Conservation (phyloP, 176 grass and related monocot genomes). For the Oryza meridionalis region DNA sequence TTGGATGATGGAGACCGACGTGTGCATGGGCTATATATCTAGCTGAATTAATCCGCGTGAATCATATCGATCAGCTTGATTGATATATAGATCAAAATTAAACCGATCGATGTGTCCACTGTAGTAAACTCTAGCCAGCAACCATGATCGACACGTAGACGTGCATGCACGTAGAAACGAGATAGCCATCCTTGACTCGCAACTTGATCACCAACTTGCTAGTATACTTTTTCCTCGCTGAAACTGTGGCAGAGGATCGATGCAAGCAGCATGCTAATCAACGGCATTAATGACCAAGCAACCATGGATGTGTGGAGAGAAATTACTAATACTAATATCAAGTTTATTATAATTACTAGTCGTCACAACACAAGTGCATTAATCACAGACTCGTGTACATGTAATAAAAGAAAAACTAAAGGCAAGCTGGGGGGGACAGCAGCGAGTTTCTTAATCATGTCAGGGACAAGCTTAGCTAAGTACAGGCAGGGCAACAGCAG, state of each 20-base stretch:
- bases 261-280: not conserved
- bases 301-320: slow-evolving; percentile 6
- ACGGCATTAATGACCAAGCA: slow-evolving; percentile 39
- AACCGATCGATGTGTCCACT: not conserved
- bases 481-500: slow-evolving; percentile 18
- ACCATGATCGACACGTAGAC: slow-evolving; percentile 33
- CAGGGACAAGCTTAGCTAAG: not conserved
- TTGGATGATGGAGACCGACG: slow-evolving; percentile 5
- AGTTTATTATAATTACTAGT: not conserved
- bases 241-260: not conserved
- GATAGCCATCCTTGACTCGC: slow-evolving; percentile 15
- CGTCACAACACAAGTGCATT: slow-evolving; percentile 18
- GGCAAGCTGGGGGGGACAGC: slow-evolving; percentile 10
- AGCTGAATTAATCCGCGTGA: not conserved
- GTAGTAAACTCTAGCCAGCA: not conserved
- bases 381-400: slow-evolving; percentile 38
- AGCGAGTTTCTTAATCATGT: not conserved
- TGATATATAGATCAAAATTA: slow-evolving; percentile 9
- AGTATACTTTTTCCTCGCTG: not conserved
- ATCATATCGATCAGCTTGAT: not conserved
- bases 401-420: not conserved
- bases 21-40: not conserved
- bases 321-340: not conserved
- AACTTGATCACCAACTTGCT: slow-evolving; percentile 34
- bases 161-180: slow-evolving; percentile 34